Conservation (phyloP, 2,329 filamentous ascomycete genomes). For the Bipolaris oryzae region DNA sequence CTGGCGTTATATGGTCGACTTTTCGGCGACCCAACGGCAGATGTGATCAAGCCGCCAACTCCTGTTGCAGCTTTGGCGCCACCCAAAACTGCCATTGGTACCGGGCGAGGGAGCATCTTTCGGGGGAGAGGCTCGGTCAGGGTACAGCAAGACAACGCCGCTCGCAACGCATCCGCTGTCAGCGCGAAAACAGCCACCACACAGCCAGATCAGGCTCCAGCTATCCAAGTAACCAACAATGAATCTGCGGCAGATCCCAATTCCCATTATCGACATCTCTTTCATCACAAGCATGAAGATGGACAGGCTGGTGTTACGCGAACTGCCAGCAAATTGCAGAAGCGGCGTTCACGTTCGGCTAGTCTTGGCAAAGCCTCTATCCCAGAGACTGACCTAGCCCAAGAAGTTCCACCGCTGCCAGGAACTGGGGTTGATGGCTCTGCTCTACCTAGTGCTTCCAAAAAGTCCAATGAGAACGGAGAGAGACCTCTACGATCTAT, state of each 20-base stretch:
- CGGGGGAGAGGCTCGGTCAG: conserved; percentile 53
- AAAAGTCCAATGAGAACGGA: conserved; percentile 35
- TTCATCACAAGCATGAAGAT: conserved; percentile 42
- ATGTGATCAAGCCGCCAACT: conserved; percentile 46
- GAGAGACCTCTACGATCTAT: conserved; percentile 49
- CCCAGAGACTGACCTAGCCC: conserved; percentile 24
- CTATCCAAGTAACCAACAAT: conserved; percentile 78
- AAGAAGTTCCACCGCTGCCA: conserved; percentile 35
- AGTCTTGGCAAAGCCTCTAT: conserved; percentile 42
- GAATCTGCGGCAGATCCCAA: conserved; percentile 48
- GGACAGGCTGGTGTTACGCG: conserved; percentile 46
- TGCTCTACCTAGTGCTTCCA: conserved; percentile 27
- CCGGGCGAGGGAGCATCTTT: conserved; percentile 78
- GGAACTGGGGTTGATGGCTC: conserved; percentile 25
- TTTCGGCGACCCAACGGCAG: conserved; percentile 66
- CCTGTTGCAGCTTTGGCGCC: conserved; percentile 62
- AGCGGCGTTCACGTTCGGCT: conserved; percentile 48
- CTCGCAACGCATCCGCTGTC: conserved; percentile 33
- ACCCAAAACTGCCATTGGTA: conserved; percentile 65
- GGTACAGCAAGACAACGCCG: conserved; percentile 24
- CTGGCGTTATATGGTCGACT: conserved; percentile 80
- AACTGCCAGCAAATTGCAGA: conserved; percentile 48
- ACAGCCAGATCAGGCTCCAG: conserved; percentile 59
- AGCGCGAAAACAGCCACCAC: conserved; percentile 34
- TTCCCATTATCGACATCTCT: conserved; percentile 45